A percentile compares a stretch with the other conserved stretches of the same genome.
These are phyloP conservation scores for Microdochium paspali DNA, from an alignment of 2,329 filamentous ascomycete genomes.

Conservation along the genomic window DNA sequence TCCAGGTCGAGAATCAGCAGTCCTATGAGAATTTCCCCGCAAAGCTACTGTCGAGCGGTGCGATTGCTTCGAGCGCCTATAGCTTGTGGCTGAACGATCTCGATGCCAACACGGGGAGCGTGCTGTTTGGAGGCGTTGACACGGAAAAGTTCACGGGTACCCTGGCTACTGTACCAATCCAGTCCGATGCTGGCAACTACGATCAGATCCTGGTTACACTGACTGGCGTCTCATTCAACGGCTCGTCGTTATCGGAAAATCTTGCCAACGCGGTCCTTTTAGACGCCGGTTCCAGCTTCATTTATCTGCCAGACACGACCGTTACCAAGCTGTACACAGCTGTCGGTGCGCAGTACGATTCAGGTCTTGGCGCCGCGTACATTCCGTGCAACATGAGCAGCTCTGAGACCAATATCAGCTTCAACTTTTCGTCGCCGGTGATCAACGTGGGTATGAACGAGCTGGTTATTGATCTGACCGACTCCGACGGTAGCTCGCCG, in stretches of 20 bases:
- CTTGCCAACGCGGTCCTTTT: slow-evolving; percentile 55
- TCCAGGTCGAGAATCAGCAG: slow-evolving; percentile 41
- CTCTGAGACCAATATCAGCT: slow-evolving; percentile 37
- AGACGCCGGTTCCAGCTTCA: slow-evolving; percentile 61
- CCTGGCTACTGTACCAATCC: slow-evolving; percentile 59
- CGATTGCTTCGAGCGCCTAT: slow-evolving; percentile 59
- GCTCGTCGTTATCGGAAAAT: slow-evolving; percentile 29
- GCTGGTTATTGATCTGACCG: slow-evolving; percentile 45
- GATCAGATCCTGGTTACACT: slow-evolving; percentile 62
- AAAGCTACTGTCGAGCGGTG: slow-evolving; percentile 48
- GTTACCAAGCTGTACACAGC: slow-evolving; percentile 33
- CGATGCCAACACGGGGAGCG: slow-evolving; percentile 52
- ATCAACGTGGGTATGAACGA: slow-evolving; percentile 50
- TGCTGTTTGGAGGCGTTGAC: slow-evolving; percentile 71
- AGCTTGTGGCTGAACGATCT: slow-evolving; percentile 71
- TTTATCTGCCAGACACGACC: slow-evolving; percentile 51
- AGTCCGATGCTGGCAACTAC: slow-evolving; percentile 39
- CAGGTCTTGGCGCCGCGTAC: slow-evolving; percentile 43
- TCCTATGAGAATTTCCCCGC: slow-evolving; percentile 62
- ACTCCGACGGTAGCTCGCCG: slow-evolving; percentile 10
- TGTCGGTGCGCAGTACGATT: slow-evolving; percentile 39
- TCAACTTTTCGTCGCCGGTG: slow-evolving; percentile 42
- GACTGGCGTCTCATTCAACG: slow-evolving; percentile 43
- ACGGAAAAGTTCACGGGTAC: slow-evolving; percentile 52
- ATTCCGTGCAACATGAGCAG: slow-evolving; percentile 47